Conservation (phyloP, 2,329 filamentous ascomycete genomes). For the Calonectria leucothoes region DNA sequence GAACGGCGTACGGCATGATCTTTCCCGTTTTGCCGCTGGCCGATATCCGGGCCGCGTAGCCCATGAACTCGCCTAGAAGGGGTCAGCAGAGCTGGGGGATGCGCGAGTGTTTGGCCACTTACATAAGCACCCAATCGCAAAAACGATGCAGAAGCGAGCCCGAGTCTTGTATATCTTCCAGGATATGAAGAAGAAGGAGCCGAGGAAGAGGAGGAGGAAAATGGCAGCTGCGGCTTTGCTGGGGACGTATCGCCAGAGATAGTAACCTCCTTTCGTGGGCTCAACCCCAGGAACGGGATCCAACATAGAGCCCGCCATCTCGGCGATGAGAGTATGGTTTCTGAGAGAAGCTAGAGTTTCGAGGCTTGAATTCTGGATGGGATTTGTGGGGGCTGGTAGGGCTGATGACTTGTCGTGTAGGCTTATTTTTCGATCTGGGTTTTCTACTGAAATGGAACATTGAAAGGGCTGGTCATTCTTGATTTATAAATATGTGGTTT, state of each 20-base stretch:
- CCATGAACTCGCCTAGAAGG: not conserved
- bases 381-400: not conserved
- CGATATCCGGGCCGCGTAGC: not conserved
- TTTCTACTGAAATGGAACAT: not conserved
- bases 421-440: not conserved
- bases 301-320: not conserved
- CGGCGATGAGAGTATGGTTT: too few relatives aligned
- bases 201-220: constrained; percentile 1
- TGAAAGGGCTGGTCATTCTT: not conserved
- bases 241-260: constrained; percentile 9
- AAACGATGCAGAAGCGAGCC: not conserved
- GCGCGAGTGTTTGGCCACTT: not conserved
- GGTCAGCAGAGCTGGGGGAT: not conserved
- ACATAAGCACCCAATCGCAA: constrained; percentile 6
- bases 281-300: constrained; percentile 3
- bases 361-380: not conserved
- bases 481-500: not conserved
- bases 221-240: constrained; percentile 2
- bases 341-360: not conserved
- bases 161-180: constrained; percentile 13
- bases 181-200: not conserved
- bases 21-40: not conserved
- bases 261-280: constrained; percentile 4
- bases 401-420: not conserved
- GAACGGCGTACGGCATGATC: constrained; percentile 3